These are phyloP conservation scores for Testicularia cyperi DNA, from an alignment of 1,284 basidiomycete genomes.

Conservation along the genomic window DNA sequence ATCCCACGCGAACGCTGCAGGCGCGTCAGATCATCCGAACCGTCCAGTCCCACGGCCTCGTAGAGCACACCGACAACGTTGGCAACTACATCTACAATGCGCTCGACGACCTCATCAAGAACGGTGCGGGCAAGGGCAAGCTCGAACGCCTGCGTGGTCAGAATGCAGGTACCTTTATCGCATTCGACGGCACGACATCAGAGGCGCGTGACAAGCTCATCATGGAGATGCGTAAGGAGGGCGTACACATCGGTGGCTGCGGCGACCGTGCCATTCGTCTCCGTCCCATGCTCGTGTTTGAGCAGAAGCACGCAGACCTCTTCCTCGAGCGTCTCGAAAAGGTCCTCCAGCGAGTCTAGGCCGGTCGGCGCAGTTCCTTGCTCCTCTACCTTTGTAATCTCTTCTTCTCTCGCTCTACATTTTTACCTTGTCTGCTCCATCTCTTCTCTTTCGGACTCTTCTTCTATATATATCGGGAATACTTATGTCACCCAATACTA, in stretches of 20 bases:
- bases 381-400: background rate
- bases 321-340: slow-evolving; percentile 60
- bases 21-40: slow-evolving; percentile 64
- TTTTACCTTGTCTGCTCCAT: background rate
- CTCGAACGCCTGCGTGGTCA: slow-evolving; percentile 63
- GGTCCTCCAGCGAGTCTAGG: slow-evolving; percentile 50
- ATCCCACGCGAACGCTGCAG: slow-evolving; percentile 65
- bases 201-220: slow-evolving; percentile 63
- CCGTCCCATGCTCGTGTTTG: slow-evolving; percentile 64
- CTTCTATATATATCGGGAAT: too few relatives aligned
- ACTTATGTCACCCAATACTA: too few relatives aligned
- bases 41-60: slow-evolving; percentile 62
- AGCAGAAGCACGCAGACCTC: slow-evolving; percentile 62
- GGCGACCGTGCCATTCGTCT: slow-evolving; percentile 62
- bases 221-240: slow-evolving; percentile 61
- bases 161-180: slow-evolving; percentile 64
- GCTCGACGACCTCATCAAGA: slow-evolving; percentile 55
- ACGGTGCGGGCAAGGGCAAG: slow-evolving; percentile 28
- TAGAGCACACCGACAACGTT: slow-evolving; percentile 60
- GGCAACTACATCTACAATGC: slow-evolving; percentile 60
- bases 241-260: slow-evolving; percentile 63
- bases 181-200: slow-evolving; percentile 62
- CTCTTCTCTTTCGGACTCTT: background rate
- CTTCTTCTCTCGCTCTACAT: background rate
- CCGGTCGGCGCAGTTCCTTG: too few relatives aligned